phyloP scores from a whole-genome alignment of 352 stramenopile genomes.

The Phytophthora aleatoria region DNA sequence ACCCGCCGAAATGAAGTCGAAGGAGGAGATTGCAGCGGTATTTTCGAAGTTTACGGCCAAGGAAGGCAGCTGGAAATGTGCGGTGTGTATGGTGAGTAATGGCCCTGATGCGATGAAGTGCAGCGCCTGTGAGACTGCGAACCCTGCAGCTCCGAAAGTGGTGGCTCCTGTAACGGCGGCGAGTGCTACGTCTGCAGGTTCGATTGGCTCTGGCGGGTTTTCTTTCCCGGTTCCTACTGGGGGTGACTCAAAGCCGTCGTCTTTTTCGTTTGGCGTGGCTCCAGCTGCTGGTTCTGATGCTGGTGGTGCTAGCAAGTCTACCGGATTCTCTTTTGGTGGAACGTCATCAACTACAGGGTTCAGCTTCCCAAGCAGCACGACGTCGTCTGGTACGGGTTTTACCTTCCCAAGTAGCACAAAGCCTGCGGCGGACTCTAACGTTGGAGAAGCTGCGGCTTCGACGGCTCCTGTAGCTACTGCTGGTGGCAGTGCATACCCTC shows the following conservation, averaged over 20 bases:
- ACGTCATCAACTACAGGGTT: background rate
- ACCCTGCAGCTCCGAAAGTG: too few relatives aligned
- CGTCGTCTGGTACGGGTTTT: constrained; percentile 20
- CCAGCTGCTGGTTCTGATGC: background rate
- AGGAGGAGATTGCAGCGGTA: constrained; percentile 49
- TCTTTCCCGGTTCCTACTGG: constrained; percentile 36
- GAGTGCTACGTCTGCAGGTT: constrained; percentile 29
- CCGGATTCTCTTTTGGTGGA: constrained; percentile 37
- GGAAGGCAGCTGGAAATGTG: too few relatives aligned
- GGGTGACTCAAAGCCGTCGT: constrained; percentile 26
- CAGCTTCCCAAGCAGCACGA: constrained; percentile 13
- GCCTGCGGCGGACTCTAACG: constrained; percentile 15
- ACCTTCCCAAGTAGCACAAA: constrained; percentile 19
- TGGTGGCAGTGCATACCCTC: constrained; percentile 12
- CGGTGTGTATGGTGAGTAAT: too few relatives aligned
- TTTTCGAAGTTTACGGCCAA: too few relatives aligned
- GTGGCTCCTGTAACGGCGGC: constrained; percentile 13
- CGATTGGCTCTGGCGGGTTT: constrained; percentile 44
- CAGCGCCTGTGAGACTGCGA: too few relatives aligned
- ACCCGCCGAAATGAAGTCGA: constrained; percentile 47
- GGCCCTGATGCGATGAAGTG: too few relatives aligned
- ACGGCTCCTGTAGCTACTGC: constrained; percentile 1
- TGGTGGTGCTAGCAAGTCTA: constrained; percentile 10
- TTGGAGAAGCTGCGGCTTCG: constrained; percentile 9
- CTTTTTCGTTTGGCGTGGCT: constrained; percentile 46